Percentiles rank a stretch among this genome's conserved stretches.
Evolutionary conservation across 805 yeast genomes (phyloP).

Genomic region (Ogataea neopini): DNA sequence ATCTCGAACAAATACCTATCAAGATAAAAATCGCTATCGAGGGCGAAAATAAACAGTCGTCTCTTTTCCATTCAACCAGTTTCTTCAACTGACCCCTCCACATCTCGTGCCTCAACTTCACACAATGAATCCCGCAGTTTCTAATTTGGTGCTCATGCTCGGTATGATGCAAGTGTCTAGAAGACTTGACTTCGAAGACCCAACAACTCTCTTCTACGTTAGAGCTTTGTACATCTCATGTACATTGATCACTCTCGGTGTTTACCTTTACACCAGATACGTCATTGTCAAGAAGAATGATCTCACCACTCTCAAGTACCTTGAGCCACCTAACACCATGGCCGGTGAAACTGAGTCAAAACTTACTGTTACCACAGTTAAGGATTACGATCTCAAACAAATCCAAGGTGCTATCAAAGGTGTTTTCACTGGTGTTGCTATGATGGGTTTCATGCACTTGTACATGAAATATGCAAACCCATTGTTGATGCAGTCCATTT

Average conservation of each 20-base stretch:
- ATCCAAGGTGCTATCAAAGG: constrained; percentile 78
- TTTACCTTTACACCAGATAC: constrained; percentile 65
- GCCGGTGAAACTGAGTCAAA: constrained; percentile 71
- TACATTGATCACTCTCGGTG: constrained; percentile 60
- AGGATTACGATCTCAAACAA: constrained; percentile 92
- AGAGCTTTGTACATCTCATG: constrained; percentile 71
- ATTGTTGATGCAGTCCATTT: constrained; percentile 87
- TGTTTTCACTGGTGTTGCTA: constrained; percentile 83
- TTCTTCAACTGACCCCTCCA: too few species aligned
- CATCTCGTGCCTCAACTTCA: not conserved
- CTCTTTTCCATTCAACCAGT: too few species aligned
- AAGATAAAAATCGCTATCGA: constrained; percentile 2
- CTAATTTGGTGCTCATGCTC: constrained; percentile 87
- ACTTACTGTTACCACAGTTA: constrained; percentile 86
- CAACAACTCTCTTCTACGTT: constrained; percentile 67
- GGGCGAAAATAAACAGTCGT: constrained; percentile 3
- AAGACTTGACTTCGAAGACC: constrained; percentile 85
- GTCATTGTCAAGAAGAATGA: constrained; percentile 77
- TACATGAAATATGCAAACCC: constrained; percentile 98
- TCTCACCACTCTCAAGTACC: constrained; percentile 87
- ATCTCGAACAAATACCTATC: constrained; percentile 3
- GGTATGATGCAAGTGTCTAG: constrained; percentile 95
- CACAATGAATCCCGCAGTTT: constrained; percentile 81
- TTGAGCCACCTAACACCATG: constrained; percentile 80
- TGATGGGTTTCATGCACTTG: constrained; percentile 98